Evolutionary conservation across 2,329 filamentous ascomycete genomes (phyloP).

Genomic region (Ascochyta rabiei): DNA sequence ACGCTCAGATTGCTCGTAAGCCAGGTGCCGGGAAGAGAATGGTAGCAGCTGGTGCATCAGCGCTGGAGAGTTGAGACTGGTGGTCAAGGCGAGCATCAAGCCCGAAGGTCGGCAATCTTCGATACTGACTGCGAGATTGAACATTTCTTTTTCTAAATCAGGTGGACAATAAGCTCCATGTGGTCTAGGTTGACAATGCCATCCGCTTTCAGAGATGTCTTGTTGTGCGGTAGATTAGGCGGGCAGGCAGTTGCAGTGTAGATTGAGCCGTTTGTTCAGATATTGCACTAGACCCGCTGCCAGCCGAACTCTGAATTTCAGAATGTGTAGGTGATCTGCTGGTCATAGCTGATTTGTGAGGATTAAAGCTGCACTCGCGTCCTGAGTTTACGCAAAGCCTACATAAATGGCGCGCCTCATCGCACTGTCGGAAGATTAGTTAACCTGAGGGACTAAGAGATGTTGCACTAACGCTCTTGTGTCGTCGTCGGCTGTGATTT

Average conservation of each 20-base stretch:
- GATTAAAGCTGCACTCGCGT: conserved; percentile 13
- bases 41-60: conserved; percentile 48
- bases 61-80: conserved; percentile 38
- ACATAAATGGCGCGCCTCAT: conserved; percentile 27
- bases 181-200: conserved; percentile 41
- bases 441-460: too few relatives aligned
- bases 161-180: conserved; percentile 46
- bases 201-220: not conserved
- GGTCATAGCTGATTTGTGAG: too few relatives aligned
- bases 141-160: conserved; percentile 29
- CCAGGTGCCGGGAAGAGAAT: conserved; percentile 46
- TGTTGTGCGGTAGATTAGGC: too few relatives aligned
- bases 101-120: conserved; percentile 16
- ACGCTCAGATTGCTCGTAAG: conserved; percentile 31
- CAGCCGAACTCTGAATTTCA: too few relatives aligned
- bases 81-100: conserved; percentile 27
- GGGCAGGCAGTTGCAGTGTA: too few relatives aligned
- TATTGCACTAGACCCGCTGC: too few relatives aligned
- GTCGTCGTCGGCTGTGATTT: conserved; percentile 22
- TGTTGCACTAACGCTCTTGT: conserved; percentile 22
- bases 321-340: too few relatives aligned
- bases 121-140: conserved; percentile 30
- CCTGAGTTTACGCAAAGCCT: conserved; percentile 24
- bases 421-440: conserved; percentile 16
- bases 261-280: too few relatives aligned